A percentile compares a stretch with the other conserved stretches of the same genome.
These are phyloP conservation scores for Boeremia lycopersici DNA, from an alignment of 2,329 filamentous ascomycete species.

Conservation along the genomic window DNA sequence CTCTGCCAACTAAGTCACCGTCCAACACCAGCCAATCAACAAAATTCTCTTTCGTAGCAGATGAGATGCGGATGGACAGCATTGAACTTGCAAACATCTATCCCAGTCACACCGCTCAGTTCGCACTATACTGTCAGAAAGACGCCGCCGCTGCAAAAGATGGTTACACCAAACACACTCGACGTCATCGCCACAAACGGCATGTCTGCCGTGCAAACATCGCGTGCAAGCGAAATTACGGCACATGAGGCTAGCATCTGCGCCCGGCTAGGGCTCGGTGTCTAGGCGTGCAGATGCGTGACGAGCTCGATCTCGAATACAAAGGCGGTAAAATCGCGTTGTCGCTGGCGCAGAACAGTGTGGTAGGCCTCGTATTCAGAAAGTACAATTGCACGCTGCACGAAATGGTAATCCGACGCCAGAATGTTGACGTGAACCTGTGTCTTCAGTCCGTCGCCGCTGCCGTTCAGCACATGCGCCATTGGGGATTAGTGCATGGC, in stretches of 20 bases:
- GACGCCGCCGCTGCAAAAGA: neutral
- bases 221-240: neutral
- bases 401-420: neutral
- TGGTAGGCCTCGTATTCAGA: conserved; percentile 3
- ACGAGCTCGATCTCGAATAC: neutral
- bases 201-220: neutral
- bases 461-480: neutral
- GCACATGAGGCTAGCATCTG: neutral
- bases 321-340: neutral
- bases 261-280: neutral
- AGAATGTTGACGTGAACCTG: neutral
- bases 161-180: neutral
- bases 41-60: neutral
- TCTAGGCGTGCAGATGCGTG: conserved; percentile 1
- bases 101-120: neutral
- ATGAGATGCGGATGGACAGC: neutral
- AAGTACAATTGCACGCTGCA: conserved; percentile 8
- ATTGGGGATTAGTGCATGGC: neutral
- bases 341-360: neutral
- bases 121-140: neutral
- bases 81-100: neutral
- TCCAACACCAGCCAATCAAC: neutral
- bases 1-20: neutral
- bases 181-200: neutral
- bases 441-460: conserved; percentile 1